These are phyloP conservation scores for Oryza rufipogon DNA, from an alignment of 176 grass and related monocot species.

Conservation along the genomic window DNA sequence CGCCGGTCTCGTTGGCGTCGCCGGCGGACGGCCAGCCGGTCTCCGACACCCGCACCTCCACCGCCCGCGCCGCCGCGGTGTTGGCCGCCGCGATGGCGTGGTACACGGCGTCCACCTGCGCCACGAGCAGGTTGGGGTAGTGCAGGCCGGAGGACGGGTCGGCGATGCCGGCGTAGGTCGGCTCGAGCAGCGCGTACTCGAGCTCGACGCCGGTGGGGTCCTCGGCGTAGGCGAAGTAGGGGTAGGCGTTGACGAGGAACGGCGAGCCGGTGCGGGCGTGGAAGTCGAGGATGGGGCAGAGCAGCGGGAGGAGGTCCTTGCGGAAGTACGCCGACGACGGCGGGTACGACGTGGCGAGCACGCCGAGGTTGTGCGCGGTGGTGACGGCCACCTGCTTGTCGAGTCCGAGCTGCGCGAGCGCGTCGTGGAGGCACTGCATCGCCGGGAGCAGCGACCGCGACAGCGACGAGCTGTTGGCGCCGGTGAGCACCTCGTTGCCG, in stretches of 20 bases:
- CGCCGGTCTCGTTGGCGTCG: slow-evolving; percentile 61
- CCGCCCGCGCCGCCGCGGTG: slow-evolving; percentile 32
- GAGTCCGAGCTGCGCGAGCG: slow-evolving; percentile 50
- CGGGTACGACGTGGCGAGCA: slow-evolving; percentile 71
- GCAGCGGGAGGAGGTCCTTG: slow-evolving; percentile 53
- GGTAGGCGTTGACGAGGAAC: slow-evolving; percentile 85
- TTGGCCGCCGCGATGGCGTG: slow-evolving; percentile 67
- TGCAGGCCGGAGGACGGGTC: slow-evolving; percentile 52
- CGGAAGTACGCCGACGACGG: slow-evolving; percentile 61
- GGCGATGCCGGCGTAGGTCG: slow-evolving; percentile 35
- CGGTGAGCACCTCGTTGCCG: slow-evolving; percentile 79
- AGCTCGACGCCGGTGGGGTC: slow-evolving; percentile 60
- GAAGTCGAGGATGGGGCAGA: slow-evolving; percentile 76
- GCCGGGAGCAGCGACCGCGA: slow-evolving; percentile 56
- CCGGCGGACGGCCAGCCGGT: slow-evolving; percentile 80
- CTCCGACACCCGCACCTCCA: slow-evolving; percentile 72
- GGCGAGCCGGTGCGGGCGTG: slow-evolving; percentile 62
- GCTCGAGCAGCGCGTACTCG: slow-evolving; percentile 63
- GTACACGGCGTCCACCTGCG: slow-evolving; percentile 80
- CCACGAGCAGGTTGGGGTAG: slow-evolving; percentile 65
- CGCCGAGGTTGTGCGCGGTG: slow-evolving; percentile 66
- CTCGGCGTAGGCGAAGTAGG: slow-evolving; percentile 73
- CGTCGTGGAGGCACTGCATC: slow-evolving; percentile 73
- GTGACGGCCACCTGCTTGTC: slow-evolving; percentile 57
- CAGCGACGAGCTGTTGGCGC: slow-evolving; percentile 49